A percentile compares a stretch with the other conserved stretches of the same genome.
phyloP scores from a whole-genome alignment of 106 monocot genomes.

The Dioscorea dumetorum region DNA sequence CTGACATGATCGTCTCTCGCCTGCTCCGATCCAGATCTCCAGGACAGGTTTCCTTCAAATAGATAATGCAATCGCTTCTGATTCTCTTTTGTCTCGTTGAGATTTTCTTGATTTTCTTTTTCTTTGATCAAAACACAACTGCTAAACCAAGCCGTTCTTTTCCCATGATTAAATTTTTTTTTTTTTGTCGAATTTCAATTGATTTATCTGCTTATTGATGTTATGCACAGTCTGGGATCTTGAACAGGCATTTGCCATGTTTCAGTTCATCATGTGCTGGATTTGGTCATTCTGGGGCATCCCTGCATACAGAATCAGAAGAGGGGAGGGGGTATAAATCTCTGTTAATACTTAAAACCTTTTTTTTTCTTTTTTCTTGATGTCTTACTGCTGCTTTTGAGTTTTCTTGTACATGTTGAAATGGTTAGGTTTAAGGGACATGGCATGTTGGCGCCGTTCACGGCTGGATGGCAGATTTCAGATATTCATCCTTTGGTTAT shows the following conservation, averaged over 20 bases:
- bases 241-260: neutral
- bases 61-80: neutral
- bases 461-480: constrained; percentile 93
- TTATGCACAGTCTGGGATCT: neutral
- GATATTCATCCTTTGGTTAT: constrained; percentile 82
- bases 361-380: neutral
- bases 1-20: neutral
- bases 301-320: constrained; percentile 10
- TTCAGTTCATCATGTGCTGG: constrained; percentile 13
- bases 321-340: constrained; percentile 24
- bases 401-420: neutral
- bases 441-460: constrained; percentile 96
- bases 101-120: neutral
- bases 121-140: neutral
- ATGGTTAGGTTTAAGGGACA: constrained; percentile 79
- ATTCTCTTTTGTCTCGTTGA: neutral
- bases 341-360: neutral
- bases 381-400: neutral
- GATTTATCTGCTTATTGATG: neutral
- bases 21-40: neutral
- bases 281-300: constrained; percentile 20
- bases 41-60: neutral
- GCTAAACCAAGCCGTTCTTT: neutral
- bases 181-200: neutral
- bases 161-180: neutral